phyloP scores from a whole-genome alignment of 2,329 filamentous ascomycete genomes.

The Paraphaeosphaeria sporulosa region DNA sequence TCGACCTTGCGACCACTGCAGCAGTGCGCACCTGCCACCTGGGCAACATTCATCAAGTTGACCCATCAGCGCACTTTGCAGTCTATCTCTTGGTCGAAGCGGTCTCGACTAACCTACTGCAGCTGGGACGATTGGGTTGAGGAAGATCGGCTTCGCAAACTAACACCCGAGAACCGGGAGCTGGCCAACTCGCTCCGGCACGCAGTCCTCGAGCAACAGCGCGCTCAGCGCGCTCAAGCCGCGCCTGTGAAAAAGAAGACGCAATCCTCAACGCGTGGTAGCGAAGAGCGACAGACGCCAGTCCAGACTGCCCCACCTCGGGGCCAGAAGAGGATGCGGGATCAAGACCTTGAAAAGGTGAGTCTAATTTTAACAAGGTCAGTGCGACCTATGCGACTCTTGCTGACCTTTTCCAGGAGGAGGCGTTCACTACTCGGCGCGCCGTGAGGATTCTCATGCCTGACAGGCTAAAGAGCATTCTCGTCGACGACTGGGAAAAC shows the following conservation, averaged over 20 bases:
- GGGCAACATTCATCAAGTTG: not conserved
- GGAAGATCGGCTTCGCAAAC: constrained; percentile 90
- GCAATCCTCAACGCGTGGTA: constrained; percentile 71
- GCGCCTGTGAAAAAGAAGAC: constrained; percentile 63
- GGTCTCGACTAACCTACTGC: constrained; percentile 26
- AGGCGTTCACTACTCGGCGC: constrained; percentile 81
- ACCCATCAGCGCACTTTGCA: not conserved
- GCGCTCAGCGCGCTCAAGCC: constrained; percentile 52
- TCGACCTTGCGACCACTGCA: constrained; percentile 21
- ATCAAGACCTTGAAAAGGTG: constrained; percentile 85
- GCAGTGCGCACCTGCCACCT: constrained; percentile 12
- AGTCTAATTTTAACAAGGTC: constrained; percentile 24
- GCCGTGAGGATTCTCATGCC: constrained; percentile 87
- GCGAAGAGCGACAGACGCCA: constrained; percentile 76
- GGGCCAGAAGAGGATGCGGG: constrained; percentile 76
- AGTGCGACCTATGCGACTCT: not conserved
- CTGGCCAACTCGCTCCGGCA: constrained; percentile 77
- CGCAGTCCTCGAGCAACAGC: constrained; percentile 69
- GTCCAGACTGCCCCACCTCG: constrained; percentile 64
- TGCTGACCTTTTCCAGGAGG: constrained; percentile 69
- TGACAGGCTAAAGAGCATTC: constrained; percentile 86
- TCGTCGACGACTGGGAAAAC: constrained; percentile 99
- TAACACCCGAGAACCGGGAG: constrained; percentile 93
- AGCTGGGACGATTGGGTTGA: constrained; percentile 99
- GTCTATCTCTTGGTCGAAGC: not conserved